Conservation (phyloP, 805 yeast genomes). For the Tetrapisispora taiwanensis region DNA sequence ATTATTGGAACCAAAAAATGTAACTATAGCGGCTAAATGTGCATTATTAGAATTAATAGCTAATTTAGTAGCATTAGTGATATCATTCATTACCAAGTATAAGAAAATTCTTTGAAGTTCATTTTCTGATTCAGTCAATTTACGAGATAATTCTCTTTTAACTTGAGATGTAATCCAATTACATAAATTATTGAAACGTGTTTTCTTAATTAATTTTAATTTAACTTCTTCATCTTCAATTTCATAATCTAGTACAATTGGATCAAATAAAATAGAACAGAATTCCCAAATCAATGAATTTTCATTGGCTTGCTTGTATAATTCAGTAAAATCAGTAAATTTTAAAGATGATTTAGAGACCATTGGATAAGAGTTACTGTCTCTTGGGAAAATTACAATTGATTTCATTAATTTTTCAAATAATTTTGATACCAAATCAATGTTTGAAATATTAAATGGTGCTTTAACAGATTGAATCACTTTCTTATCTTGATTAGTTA, state of each 20-base stretch:
- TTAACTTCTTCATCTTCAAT: constrained; percentile 16
- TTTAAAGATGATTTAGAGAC: constrained; percentile 30
- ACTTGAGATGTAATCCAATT: constrained; percentile 48
- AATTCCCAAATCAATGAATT: constrained; percentile 40
- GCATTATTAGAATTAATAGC: constrained; percentile 55
- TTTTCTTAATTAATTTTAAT: constrained; percentile 22
- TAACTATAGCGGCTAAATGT: constrained; percentile 60
- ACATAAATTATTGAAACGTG: constrained; percentile 39
- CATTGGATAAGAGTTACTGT: constrained; percentile 30
- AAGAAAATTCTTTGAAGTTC: constrained; percentile 43
- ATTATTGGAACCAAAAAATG: constrained; percentile 66
- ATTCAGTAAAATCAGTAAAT: constrained; percentile 18
- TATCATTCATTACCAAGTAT: constrained; percentile 42
- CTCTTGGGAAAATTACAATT: constrained; percentile 21
- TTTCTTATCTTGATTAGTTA: constrained; percentile 1
- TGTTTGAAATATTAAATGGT: neutral
- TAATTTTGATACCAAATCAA: neutral
- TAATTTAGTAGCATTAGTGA: constrained; percentile 48
- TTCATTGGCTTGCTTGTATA: constrained; percentile 6
- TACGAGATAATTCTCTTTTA: constrained; percentile 26
- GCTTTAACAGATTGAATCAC: neutral
- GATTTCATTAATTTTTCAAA: constrained; percentile 16
- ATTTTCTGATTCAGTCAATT: constrained; percentile 29
- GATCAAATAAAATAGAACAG: constrained; percentile 55
- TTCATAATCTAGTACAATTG: constrained; percentile 14